These are phyloP conservation scores for Xerocomus nothofagi DNA, from an alignment of 1,284 basidiomycete species.

Conservation along the genomic window DNA sequence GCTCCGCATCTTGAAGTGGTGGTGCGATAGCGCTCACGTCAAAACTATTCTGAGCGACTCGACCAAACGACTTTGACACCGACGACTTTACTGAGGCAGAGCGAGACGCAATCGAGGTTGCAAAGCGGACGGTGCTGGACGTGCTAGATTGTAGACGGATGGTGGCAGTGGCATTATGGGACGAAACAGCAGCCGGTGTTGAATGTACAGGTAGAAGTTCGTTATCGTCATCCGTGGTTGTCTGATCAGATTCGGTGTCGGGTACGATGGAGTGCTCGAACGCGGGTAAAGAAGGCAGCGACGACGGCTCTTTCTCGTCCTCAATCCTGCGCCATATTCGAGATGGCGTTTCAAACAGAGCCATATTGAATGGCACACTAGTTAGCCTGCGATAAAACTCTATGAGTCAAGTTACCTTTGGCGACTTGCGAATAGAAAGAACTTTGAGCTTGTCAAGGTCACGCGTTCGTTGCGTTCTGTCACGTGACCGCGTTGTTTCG, in stretches of 20 bases:
- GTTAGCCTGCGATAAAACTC: slow-evolving; percentile 1
- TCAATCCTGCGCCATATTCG: slow-evolving; percentile 78
- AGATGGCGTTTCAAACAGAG: slow-evolving; percentile 72
- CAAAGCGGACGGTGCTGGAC: slow-evolving; percentile 69
- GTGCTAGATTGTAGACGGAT: slow-evolving; percentile 55
- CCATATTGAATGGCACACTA: slow-evolving; percentile 21
- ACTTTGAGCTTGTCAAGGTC: slow-evolving; percentile 6
- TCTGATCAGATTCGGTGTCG: slow-evolving; percentile 33
- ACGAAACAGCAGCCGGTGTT: slow-evolving; percentile 54
- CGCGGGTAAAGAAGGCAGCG: slow-evolving; percentile 67
- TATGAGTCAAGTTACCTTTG: not conserved
- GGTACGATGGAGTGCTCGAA: slow-evolving; percentile 60
- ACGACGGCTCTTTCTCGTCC: slow-evolving; percentile 72
- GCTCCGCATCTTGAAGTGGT: slow-evolving; percentile 44
- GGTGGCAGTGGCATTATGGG: slow-evolving; percentile 45
- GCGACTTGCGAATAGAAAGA: not conserved
- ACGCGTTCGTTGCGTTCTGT: slow-evolving; percentile 22
- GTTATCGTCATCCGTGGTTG: slow-evolving; percentile 37
- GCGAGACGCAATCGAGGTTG: slow-evolving; percentile 61
- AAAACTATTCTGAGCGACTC: slow-evolving; percentile 48
- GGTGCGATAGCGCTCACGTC: slow-evolving; percentile 60
- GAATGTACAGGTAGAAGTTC: slow-evolving; percentile 55
- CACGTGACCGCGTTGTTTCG: slow-evolving; percentile 31
- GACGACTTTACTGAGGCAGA: slow-evolving; percentile 43
- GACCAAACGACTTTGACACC: slow-evolving; percentile 36